phyloP scores from a whole-genome alignment of 371 early-diverging fungal genomes.

The Mucor racemosus region DNA sequence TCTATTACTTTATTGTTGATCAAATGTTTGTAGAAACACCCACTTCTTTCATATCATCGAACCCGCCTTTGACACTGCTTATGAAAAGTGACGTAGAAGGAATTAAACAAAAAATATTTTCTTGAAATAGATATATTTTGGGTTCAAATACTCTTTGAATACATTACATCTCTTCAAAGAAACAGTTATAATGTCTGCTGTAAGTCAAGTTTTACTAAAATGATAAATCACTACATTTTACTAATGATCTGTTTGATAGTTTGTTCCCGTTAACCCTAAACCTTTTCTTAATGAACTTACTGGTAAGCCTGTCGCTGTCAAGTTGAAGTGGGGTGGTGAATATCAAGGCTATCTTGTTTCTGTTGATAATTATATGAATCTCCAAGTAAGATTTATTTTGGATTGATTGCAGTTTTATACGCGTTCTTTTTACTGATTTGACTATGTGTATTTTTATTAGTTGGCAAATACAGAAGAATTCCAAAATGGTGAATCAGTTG shows the following conservation, averaged over 20 bases:
- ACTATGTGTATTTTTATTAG: slow-evolving; percentile 46
- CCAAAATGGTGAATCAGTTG: slow-evolving; percentile 88
- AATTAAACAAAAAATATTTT: not conserved
- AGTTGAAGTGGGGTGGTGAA: slow-evolving; percentile 98
- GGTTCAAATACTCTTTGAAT: not conserved
- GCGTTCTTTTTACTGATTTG: not conserved
- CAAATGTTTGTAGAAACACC: too few relatives aligned
- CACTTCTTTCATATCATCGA: not conserved
- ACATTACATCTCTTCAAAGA: not conserved
- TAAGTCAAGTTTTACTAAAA: not conserved
- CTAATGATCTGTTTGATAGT: slow-evolving; percentile 47
- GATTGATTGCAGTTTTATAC: not conserved
- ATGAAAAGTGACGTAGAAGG: slow-evolving; percentile 7
- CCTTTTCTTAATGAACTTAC: slow-evolving; percentile 93
- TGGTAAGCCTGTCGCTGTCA: slow-evolving; percentile 90
- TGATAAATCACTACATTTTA: not conserved
- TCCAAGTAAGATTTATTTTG: slow-evolving; percentile 68
- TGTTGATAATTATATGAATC: slow-evolving; percentile 97
- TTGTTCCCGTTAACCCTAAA: slow-evolving; percentile 95
- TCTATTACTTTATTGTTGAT: too few relatives aligned
- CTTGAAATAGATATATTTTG: slow-evolving; percentile 1
- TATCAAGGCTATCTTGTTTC: slow-evolving; percentile 94
- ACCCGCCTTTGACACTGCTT: not conserved
- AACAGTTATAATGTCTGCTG: slow-evolving; percentile 13
- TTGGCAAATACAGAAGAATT: slow-evolving; percentile 94